Conservation (phyloP, 2,329 filamentous ascomycete genomes). For the Lecanosticta acicola region DNA sequence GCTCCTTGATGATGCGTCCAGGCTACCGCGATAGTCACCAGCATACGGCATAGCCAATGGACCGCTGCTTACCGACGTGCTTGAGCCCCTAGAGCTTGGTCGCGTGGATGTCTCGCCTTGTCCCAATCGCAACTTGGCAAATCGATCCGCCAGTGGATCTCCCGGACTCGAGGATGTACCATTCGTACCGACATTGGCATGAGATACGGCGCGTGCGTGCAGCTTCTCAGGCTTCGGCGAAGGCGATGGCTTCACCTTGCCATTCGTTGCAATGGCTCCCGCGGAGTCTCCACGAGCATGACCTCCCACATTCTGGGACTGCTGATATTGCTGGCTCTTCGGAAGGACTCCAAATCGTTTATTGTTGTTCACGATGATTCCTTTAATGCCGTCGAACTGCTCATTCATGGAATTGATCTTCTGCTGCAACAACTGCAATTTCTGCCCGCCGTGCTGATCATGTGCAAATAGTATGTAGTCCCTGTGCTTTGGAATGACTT, state of each 20-base stretch:
- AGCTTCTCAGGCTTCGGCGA: constrained; percentile 61
- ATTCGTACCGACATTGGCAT: constrained; percentile 26
- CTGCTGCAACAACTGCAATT: constrained; percentile 41
- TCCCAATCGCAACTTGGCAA: constrained; percentile 23
- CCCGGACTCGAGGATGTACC: constrained; percentile 32
- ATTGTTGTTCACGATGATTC: constrained; percentile 49
- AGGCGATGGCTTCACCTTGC: constrained; percentile 26
- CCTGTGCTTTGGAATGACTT: constrained; percentile 68
- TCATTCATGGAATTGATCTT: constrained; percentile 31
- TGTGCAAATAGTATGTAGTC: constrained; percentile 62
- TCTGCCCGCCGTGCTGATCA: constrained; percentile 39
- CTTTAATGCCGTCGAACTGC: constrained; percentile 44
- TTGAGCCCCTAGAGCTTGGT: constrained; percentile 28
- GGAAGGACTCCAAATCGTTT: constrained; percentile 48
- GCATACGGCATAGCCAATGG: constrained; percentile 40
- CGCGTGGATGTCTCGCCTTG: constrained; percentile 9
- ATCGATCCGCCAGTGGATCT: constrained; percentile 39
- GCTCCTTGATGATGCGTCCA: constrained; percentile 17
- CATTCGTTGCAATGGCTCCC: constrained; percentile 12
- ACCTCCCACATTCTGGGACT: background rate
- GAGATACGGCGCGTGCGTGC: constrained; percentile 54
- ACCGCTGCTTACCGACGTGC: constrained; percentile 21
- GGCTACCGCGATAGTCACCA: constrained; percentile 31
- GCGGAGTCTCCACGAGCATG: constrained; percentile 15
- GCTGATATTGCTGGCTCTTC: constrained; percentile 7